Evolutionary conservation across 2,329 filamentous ascomycete species (phyloP).

Genomic region (Xylariaceae sp.): DNA sequence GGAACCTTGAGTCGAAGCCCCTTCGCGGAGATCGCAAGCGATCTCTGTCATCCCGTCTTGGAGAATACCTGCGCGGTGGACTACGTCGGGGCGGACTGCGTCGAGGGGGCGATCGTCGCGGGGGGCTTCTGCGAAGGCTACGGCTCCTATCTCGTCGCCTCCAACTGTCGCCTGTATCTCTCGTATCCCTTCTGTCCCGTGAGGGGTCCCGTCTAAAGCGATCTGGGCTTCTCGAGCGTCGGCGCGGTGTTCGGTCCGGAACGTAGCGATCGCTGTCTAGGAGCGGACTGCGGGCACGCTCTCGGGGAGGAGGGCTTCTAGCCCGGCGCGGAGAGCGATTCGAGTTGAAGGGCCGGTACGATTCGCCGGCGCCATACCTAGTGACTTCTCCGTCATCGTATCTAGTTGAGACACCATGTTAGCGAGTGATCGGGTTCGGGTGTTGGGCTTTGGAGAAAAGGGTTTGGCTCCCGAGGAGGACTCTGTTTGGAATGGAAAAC

Average conservation of each 20-base stretch:
- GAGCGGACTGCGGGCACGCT: conserved; percentile 43
- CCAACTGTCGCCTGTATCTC: conserved; percentile 38
- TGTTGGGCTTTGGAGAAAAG: not conserved
- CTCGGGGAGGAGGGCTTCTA: conserved; percentile 36
- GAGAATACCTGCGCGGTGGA: conserved; percentile 42
- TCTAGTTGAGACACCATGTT: conserved; percentile 37
- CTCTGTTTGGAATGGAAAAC: not conserved
- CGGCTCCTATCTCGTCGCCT: conserved; percentile 45
- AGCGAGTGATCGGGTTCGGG: not conserved
- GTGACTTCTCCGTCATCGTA: conserved; percentile 66
- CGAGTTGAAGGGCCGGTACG: conserved; percentile 60
- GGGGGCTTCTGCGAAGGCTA: conserved; percentile 41
- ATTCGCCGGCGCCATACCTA: conserved; percentile 64
- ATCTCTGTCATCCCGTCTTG: conserved; percentile 43
- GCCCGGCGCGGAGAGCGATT: conserved; percentile 49
- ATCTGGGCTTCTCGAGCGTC: conserved; percentile 46
- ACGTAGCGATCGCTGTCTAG: conserved; percentile 46
- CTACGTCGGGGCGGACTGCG: conserved; percentile 40
- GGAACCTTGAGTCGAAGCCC: conserved; percentile 43
- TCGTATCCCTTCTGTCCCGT: conserved; percentile 31
- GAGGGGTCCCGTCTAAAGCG: conserved; percentile 45
- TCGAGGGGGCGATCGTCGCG: conserved; percentile 38
- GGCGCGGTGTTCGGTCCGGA: conserved; percentile 45
- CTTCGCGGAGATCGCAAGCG: conserved; percentile 45
- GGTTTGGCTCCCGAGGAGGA: not conserved